These are phyloP conservation scores for Calonectria naviculata DNA, from an alignment of 2,329 filamentous ascomycete genomes.

Conservation along the genomic window DNA sequence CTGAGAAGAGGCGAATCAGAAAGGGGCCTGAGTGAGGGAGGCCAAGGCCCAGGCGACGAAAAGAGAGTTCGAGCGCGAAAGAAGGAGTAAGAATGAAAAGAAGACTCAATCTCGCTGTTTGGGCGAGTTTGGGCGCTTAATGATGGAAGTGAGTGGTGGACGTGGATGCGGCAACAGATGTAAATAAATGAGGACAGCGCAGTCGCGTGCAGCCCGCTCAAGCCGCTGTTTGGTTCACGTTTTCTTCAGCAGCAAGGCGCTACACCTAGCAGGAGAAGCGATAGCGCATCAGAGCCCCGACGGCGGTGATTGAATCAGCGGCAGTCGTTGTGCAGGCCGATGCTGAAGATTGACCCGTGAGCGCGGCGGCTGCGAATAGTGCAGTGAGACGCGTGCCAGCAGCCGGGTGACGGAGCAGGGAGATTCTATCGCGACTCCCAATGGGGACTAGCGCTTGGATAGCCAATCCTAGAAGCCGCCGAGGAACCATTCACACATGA, in stretches of 20 bases:
- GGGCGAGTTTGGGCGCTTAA: neutral
- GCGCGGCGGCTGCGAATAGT: slow-evolving; percentile 31
- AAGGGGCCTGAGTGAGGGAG: slow-evolving; percentile 9
- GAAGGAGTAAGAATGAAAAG: neutral
- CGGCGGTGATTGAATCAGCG: neutral
- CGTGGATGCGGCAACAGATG: slow-evolving; percentile 17
- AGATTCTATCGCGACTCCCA: slow-evolving; percentile 44
- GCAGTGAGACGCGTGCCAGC: slow-evolving; percentile 45
- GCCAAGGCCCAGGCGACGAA: slow-evolving; percentile 8
- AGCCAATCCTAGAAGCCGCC: slow-evolving; percentile 31
- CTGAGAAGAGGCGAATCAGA: slow-evolving; percentile 7
- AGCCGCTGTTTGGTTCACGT: slow-evolving; percentile 7
- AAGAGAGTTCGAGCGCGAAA: slow-evolving; percentile 6
- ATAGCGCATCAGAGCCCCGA: neutral
- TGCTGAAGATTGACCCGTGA: slow-evolving; percentile 29
- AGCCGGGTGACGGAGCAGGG: slow-evolving; percentile 39
- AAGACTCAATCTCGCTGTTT: neutral
- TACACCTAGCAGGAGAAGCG: neutral
- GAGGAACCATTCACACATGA: slow-evolving; percentile 33
- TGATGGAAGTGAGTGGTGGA: slow-evolving; percentile 8
- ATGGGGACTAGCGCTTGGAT: slow-evolving; percentile 41
- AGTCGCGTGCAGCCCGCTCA: slow-evolving; percentile 18
- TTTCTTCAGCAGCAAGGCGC: slow-evolving; percentile 5
- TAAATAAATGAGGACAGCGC: slow-evolving; percentile 25
- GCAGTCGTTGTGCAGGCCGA: slow-evolving; percentile 31